Base-by-base conservation (phyloP, 148 eudicot genomes). In the Vaccinium macrocarpon region DNA sequence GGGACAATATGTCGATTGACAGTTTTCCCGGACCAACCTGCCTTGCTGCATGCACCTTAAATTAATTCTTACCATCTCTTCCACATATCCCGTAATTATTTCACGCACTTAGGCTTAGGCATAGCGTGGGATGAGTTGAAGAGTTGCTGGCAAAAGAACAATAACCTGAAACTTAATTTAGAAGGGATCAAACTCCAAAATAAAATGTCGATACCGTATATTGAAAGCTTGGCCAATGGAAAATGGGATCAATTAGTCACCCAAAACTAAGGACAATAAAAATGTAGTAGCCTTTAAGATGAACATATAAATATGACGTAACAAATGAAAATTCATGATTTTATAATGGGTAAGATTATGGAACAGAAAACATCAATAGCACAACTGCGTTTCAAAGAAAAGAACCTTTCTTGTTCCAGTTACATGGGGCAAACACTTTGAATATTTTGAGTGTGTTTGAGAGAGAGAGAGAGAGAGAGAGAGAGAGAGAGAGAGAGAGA, bases 391-490 rank as follows among this genome's bases (percentile, higher is more conserved):
- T 76, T 48, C 9, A n/a, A 76, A 51, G 46, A 49, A 76, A 49
- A 76, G 62, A 52, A 53, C 46, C 38, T 14, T 78, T 78, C 62
- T 25, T 78, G 81, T 27, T 53, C 62, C 62, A 51, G 59, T 53
- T 25, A 78, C 57, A 76, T 78, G 62, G 81, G 81, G 32, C 62
- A 78, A 50, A 76, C 59, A 49, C 56, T 77, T 77, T 51, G 79
- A 49, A 49, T 10, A 48, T 21, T 66, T 8, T 10, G 29, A 7
- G 32, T 66, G 32, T n/a, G 27, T 62, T 27, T 61, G 11, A 27
- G 35, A 2, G 19, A 9, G 48, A 2, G 76, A 15, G 76, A 13
- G 50, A 15, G 76, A 38, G 49, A 18, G 61, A 56, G 76, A 23
- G 78, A 19, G 19, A 14, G 19, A 35, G 49, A 15, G 76, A 38